These are phyloP conservation scores for Nitzschia putrida DNA, from an alignment of 108 stramenopile genomes.

Conservation along the genomic window DNA sequence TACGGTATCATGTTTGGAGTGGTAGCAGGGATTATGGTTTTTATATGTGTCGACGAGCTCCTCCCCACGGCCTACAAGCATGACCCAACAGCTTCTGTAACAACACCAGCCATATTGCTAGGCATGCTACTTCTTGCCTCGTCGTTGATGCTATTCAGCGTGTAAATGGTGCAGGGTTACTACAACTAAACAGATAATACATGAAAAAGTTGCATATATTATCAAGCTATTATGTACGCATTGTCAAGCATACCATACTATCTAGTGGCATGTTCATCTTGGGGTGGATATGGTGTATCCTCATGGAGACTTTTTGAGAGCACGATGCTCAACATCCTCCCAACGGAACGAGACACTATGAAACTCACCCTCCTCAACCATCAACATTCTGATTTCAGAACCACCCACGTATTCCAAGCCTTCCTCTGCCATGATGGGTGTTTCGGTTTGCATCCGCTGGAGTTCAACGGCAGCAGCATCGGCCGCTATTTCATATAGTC, in stretches of 20 bases:
- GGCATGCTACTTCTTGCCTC: conserved; percentile 93
- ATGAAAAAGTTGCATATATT: too few species aligned
- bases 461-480: background rate
- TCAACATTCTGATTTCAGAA: background rate
- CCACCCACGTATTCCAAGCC: background rate
- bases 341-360: background rate
- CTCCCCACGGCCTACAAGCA: conserved; percentile 92
- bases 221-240: too few species aligned
- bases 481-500: background rate
- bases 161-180: too few species aligned
- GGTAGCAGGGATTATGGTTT: conserved; percentile 90
- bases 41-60: conserved; percentile 86
- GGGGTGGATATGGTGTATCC: too few species aligned
- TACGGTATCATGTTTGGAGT: conserved; percentile 84
- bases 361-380: background rate
- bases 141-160: conserved; percentile 82
- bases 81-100: conserved; percentile 85
- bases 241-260: too few species aligned
- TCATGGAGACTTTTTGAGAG: background rate
- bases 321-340: background rate
- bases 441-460: background rate
- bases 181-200: too few species aligned
- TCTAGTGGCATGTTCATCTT: too few species aligned
- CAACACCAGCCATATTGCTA: conserved; percentile 76
- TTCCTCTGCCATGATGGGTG: background rate